These are phyloP conservation scores for Coemansia sp. DNA, from an alignment of 192 early-diverging fungal species.

Conservation along the genomic window DNA sequence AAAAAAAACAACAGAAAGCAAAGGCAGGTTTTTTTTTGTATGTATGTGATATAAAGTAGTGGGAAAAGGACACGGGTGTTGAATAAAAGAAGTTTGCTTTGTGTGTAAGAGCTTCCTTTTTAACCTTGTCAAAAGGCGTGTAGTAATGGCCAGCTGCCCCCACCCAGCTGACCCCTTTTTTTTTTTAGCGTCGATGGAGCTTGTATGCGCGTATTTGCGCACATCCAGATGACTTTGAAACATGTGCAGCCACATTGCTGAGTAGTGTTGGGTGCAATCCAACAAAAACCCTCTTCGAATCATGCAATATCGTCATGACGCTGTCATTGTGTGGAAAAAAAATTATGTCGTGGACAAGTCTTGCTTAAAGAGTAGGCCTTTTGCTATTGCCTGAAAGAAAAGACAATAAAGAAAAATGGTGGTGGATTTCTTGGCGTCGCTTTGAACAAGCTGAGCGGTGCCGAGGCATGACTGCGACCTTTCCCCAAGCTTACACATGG, in stretches of 20 bases:
- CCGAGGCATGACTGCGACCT: neutral
- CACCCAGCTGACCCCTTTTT: neutral
- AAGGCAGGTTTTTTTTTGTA: conserved; percentile 2
- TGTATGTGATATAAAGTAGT: neutral
- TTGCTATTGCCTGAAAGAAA: too few species aligned
- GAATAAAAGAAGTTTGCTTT: neutral
- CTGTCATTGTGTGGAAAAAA: too few species aligned
- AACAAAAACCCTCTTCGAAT: neutral
- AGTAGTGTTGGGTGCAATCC: neutral
- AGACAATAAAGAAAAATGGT: too few species aligned
- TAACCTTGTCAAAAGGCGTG: neutral
- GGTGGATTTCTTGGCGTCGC: neutral
- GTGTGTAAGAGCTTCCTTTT: neutral
- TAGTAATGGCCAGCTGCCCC: neutral
- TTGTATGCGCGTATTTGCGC: neutral
- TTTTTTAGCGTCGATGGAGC: neutral
- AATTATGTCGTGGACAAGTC: too few species aligned
- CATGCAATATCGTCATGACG: neutral
- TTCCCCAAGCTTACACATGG: neutral
- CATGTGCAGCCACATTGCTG: neutral
- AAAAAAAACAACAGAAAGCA: neutral
- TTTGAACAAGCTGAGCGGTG: neutral
- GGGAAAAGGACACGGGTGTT: too few species aligned
- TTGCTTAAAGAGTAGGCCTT: too few species aligned
- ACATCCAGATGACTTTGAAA: neutral